Conservation (phyloP, 2,329 filamentous ascomycete genomes). For the Metarhizium sp. region DNA sequence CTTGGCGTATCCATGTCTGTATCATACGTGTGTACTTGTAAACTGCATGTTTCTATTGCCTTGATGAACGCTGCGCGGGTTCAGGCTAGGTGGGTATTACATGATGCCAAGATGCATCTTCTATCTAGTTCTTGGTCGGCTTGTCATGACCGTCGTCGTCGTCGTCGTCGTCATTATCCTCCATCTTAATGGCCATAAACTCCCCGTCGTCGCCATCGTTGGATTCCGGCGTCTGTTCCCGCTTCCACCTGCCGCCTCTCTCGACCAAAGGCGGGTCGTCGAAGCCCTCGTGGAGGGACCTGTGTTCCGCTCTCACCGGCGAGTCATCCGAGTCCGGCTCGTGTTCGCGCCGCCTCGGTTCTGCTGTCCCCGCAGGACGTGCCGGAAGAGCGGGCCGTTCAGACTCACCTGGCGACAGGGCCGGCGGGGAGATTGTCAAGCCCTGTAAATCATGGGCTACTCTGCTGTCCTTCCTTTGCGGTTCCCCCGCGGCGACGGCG, state of each 20-base stretch:
- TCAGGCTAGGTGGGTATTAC: not conserved
- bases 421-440: constrained; percentile 19
- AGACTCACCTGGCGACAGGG: constrained; percentile 5
- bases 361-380: not conserved
- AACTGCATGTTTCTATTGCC: no score
- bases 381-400: not conserved
- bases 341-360: not conserved
- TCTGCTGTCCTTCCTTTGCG: not conserved
- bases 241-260: not conserved
- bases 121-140: no score
- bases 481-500: constrained; percentile 6
- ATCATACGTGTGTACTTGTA: no score
- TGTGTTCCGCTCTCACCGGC: not conserved
- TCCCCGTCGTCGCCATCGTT: not conserved
- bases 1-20: not conserved
- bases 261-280: constrained; percentile 21
- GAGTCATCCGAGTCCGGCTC: constrained; percentile 14
- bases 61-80: no score
- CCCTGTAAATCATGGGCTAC: constrained; percentile 17
- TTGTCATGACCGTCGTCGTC: not conserved
- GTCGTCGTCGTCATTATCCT: constrained; percentile 16
- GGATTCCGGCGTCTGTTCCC: not conserved
- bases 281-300: constrained; percentile 2
- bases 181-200: constrained; percentile 4
- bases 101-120: no score